These are phyloP conservation scores for Scorias spongiosa DNA, from an alignment of 2,329 filamentous ascomycete species.

Conservation along the genomic window DNA sequence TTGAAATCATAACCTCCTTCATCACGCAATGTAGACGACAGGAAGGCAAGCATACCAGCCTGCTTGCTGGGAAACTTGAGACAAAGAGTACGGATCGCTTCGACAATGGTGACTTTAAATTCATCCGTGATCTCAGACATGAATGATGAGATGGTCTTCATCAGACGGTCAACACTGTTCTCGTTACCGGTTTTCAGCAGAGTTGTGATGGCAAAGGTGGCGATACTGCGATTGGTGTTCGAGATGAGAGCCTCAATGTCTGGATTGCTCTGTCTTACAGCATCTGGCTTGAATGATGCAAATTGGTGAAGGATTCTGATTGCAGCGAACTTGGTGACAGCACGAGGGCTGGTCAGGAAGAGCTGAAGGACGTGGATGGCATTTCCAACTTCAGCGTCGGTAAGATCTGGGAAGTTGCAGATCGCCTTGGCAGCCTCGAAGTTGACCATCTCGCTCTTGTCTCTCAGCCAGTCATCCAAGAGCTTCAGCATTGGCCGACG, in stretches of 20 bases:
- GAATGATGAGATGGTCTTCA: slow-evolving; percentile 97
- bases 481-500: slow-evolving; percentile 95
- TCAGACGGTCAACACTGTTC: slow-evolving; percentile 85
- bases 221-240: slow-evolving; percentile 92
- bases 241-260: slow-evolving; percentile 96
- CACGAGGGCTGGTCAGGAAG: slow-evolving; percentile 87
- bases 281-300: slow-evolving; percentile 87
- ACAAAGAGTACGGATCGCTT: slow-evolving; percentile 90
- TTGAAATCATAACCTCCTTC: slow-evolving; percentile 99
- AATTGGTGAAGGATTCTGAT: slow-evolving; percentile 94
- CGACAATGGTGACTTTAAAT: slow-evolving; percentile 99
- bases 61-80: slow-evolving; percentile 98
- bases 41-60: slow-evolving; percentile 91
- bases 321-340: slow-evolving; percentile 93
- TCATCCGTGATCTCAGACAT: slow-evolving; percentile 99
- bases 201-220: slow-evolving; percentile 95
- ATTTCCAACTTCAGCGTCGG: slow-evolving; percentile 78
- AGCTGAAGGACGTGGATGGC: slow-evolving; percentile 91
- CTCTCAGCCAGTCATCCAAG: slow-evolving; percentile 87
- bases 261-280: slow-evolving; percentile 85
- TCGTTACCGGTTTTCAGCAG: slow-evolving; percentile 97
- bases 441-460: slow-evolving; percentile 99
- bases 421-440: slow-evolving; percentile 98
- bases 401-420: slow-evolving; percentile 84
- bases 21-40: slow-evolving; percentile 89